phyloP scores from a whole-genome alignment of 108 stramenopile species.

The Asterionellopsis glacialis region DNA sequence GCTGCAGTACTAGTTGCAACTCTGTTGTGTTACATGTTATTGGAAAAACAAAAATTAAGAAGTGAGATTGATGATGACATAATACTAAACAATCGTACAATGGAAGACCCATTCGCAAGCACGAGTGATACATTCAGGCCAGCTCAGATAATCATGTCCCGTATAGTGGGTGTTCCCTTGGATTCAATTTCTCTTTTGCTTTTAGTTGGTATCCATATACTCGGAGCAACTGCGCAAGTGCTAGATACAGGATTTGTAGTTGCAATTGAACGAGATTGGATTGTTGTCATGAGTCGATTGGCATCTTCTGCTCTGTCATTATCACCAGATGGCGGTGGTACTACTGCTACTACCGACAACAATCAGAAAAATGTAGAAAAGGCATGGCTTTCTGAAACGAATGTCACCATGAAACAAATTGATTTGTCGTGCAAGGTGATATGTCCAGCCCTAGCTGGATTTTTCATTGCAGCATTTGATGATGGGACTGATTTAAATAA shows the following conservation, averaged over 20 bases:
- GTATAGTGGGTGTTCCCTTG: slow-evolving; percentile 1
- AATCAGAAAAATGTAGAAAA: slow-evolving; percentile 19
- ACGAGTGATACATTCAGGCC: background rate
- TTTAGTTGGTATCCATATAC: slow-evolving; percentile 41
- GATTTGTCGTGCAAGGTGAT: slow-evolving; percentile 51
- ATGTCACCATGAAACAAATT: slow-evolving; percentile 61
- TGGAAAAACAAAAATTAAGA: slow-evolving; percentile 7
- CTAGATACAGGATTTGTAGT: slow-evolving; percentile 44
- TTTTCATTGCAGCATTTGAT: slow-evolving; percentile 16
- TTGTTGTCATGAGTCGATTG: slow-evolving; percentile 46
- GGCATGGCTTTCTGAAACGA: slow-evolving; percentile 48
- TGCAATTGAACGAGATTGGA: slow-evolving; percentile 64
- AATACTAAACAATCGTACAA: background rate
- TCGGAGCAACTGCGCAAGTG: slow-evolving; percentile 42
- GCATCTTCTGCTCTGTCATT: background rate
- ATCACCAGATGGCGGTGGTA: background rate
- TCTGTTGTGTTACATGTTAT: slow-evolving; percentile 26
- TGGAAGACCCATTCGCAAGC: background rate
- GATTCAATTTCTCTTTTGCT: slow-evolving; percentile 12
- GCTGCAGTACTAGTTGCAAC: slow-evolving; percentile 38
- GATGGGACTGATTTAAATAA: slow-evolving; percentile 16
- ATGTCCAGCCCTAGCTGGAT: slow-evolving; percentile 45
- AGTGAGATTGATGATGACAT: background rate
- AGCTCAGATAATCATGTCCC: background rate
- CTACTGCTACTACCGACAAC: background rate